A percentile compares a stretch with the other conserved stretches of the same genome.
Evolutionary conservation across 2,329 filamentous ascomycete species (phyloP).

Genomic region (Blumeria graminis): DNA sequence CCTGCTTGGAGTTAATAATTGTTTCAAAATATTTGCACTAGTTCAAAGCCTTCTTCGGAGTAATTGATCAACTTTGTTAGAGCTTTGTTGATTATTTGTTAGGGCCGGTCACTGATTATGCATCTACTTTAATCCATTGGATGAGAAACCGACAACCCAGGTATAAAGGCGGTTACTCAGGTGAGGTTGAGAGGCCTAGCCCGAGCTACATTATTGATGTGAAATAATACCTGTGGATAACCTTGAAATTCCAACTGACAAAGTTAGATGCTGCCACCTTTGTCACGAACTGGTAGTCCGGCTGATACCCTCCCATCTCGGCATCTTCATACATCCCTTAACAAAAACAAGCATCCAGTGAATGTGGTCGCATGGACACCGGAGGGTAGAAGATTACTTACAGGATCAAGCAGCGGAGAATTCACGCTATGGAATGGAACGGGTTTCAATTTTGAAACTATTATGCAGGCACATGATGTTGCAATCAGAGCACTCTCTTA

Average conservation of each 20-base stretch:
- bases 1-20: neutral
- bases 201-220: constrained; percentile 79
- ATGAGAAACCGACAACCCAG: constrained; percentile 59
- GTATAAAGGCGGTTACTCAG: constrained; percentile 44
- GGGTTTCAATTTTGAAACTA: constrained; percentile 97
- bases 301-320: constrained; percentile 83
- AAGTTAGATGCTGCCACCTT: constrained; percentile 59
- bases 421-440: constrained; percentile 98
- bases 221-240: constrained; percentile 16
- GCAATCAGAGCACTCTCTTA: constrained; percentile 66
- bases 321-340: constrained; percentile 89
- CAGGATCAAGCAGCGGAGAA: constrained; percentile 85
- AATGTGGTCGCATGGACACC: constrained; percentile 97
- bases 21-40: neutral
- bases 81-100: neutral
- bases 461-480: constrained; percentile 90
- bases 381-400: constrained; percentile 74
- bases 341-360: constrained; percentile 93
- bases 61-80: constrained; percentile 1
- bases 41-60: no score
- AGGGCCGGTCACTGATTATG: constrained; percentile 88
- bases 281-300: constrained; percentile 46
- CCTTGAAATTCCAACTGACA: constrained; percentile 4
- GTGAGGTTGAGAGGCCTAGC: constrained; percentile 66
- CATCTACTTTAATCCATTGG: constrained; percentile 75